phyloP scores from a whole-genome alignment of 2,329 filamentous ascomycete species.

The Aspergillaceae sp. region DNA sequence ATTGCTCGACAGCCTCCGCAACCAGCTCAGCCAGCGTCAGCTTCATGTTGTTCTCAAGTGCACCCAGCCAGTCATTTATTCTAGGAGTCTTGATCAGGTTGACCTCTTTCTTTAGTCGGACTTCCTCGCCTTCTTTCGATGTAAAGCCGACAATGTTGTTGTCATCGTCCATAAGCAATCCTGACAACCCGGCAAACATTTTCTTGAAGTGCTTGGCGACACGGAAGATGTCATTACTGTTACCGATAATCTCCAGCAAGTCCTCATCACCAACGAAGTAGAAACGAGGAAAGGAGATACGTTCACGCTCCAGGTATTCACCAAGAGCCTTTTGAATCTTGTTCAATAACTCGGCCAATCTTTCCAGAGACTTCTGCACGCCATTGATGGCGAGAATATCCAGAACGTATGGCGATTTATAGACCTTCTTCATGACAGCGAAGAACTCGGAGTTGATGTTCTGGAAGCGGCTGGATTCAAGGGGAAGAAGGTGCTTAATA shows the following conservation, averaged over 20 bases:
- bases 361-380: conserved; percentile 90
- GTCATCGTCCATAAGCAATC: conserved; percentile 84
- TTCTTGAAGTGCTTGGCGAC: conserved; percentile 99
- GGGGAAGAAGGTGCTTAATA: conserved; percentile 94
- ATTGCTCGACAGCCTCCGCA: conserved; percentile 74
- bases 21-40: conserved; percentile 83
- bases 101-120: conserved; percentile 81
- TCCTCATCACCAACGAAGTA: conserved; percentile 99
- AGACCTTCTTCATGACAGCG: conserved; percentile 98
- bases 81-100: conserved; percentile 87
- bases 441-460: conserved; percentile 99
- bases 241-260: conserved; percentile 96
- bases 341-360: conserved; percentile 91
- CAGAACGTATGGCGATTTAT: conserved; percentile 89
- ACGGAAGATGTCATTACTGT: conserved; percentile 92
- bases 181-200: conserved; percentile 96
- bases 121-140: conserved; percentile 88
- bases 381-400: conserved; percentile 94
- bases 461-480: conserved; percentile 93
- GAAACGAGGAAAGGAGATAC: conserved; percentile 94
- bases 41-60: conserved; percentile 90
- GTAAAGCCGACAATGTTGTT: conserved; percentile 83
- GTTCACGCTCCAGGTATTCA: conserved; percentile 96
- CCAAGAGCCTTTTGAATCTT: conserved; percentile 98
- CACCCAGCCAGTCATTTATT: conserved; percentile 98